These are phyloP conservation scores for Hansenula lynferdii DNA, from an alignment of 1,139 yeast genomes.

Conservation along the genomic window DNA sequence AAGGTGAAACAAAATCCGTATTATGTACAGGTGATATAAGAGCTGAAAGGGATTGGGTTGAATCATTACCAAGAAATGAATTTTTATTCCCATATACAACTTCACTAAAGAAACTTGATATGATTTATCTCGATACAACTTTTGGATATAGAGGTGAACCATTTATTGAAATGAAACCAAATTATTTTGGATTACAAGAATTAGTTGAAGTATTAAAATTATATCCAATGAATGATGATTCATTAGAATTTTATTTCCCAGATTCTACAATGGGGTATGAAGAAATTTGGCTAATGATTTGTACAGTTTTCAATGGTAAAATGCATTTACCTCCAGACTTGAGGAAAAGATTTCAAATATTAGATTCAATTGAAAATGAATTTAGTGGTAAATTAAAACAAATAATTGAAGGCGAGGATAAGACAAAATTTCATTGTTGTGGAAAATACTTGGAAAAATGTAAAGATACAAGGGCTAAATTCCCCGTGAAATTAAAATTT, in stretches of 20 bases:
- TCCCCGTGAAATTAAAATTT: constrained; percentile 35
- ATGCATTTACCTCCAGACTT: constrained; percentile 31
- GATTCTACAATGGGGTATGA: constrained; percentile 52
- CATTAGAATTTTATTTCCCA: constrained; percentile 36
- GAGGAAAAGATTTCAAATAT: constrained; percentile 19
- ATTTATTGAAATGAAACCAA: constrained; percentile 38
- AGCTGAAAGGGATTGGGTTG: constrained; percentile 53
- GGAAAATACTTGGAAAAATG: constrained; percentile 21
- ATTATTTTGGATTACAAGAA: constrained; percentile 37
- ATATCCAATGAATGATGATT: constrained; percentile 35
- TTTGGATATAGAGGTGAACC: constrained; percentile 50
- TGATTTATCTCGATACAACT: constrained; percentile 54
- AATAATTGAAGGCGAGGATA: neutral
- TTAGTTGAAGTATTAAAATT: constrained; percentile 30
- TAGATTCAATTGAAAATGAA: constrained; percentile 3
- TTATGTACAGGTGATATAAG: constrained; percentile 57
- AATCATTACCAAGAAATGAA: constrained; percentile 34
- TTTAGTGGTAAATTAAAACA: neutral
- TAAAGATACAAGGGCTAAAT: constrained; percentile 16
- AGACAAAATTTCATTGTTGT: constrained; percentile 31
- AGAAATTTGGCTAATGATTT: constrained; percentile 44
- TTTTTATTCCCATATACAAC: constrained; percentile 39
- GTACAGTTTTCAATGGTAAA: constrained; percentile 28
- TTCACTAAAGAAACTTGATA: constrained; percentile 34
- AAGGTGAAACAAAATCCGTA: constrained; percentile 31